These are phyloP conservation scores for Strobilomyces echinocephalus DNA, from an alignment of 768 basidiomycete genomes.

Conservation along the genomic window DNA sequence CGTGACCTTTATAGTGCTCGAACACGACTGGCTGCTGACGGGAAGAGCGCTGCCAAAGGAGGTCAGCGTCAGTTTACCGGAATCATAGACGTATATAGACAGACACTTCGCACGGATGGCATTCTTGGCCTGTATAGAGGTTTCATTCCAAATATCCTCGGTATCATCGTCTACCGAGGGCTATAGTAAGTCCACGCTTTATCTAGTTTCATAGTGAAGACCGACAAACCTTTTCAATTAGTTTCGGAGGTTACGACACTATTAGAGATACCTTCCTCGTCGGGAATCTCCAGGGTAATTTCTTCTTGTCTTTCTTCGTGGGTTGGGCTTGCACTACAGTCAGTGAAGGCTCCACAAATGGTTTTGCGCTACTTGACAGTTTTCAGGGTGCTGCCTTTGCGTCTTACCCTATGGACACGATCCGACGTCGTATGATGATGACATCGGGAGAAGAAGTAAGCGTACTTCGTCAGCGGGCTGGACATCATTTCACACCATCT, in stretches of 20 bases:
- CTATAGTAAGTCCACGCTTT: no score
- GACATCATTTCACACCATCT: no score
- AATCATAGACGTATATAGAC: conserved; percentile 40
- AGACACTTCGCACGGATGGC: conserved; percentile 40
- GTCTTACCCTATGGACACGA: no score
- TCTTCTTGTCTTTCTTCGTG: conserved; percentile 38
- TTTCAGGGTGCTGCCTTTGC: no score
- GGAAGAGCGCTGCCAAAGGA: conserved; percentile 33
- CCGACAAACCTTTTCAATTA: conserved; percentile 6
- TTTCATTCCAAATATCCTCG: conserved; percentile 39
- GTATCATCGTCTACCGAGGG: conserved; percentile 41
- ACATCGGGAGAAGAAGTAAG: no score
- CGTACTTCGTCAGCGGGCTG: no score
- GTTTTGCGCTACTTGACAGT: no score
- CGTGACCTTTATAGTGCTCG: conserved; percentile 25
- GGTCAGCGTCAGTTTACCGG: conserved; percentile 40
- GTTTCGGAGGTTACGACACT: conserved; percentile 43
- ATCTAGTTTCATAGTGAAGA: neutral
- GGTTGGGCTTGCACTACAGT: conserved; percentile 40
- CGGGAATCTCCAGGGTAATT: conserved; percentile 36
- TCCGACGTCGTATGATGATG: no score
- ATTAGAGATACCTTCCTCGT: conserved; percentile 36
- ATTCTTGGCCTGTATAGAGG: conserved; percentile 40
- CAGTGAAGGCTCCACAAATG: no score
- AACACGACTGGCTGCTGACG: conserved; percentile 39